Percentiles rank a stretch among this genome's conserved stretches.
Evolutionary conservation across 2,329 filamentous ascomycete species (phyloP).

Genomic region (Apiospora aurea): DNA sequence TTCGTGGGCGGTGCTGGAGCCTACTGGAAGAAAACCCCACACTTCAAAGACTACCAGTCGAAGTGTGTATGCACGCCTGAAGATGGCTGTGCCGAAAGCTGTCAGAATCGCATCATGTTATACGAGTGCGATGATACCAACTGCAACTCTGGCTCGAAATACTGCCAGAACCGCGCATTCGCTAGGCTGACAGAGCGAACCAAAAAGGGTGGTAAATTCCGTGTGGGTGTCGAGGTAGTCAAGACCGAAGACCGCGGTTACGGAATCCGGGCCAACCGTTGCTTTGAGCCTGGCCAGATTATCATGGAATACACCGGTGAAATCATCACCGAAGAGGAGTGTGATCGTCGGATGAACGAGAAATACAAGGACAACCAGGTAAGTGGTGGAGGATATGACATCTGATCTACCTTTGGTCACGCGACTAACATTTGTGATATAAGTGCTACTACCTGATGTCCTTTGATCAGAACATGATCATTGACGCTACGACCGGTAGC

Average conservation of each 20-base stretch:
- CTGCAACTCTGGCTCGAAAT: constrained; percentile 77
- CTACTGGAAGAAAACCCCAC: constrained; percentile 81
- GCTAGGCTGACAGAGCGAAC: constrained; percentile 77
- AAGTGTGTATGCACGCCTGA: constrained; percentile 81
- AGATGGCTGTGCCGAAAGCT: constrained; percentile 85
- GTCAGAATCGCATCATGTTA: constrained; percentile 95
- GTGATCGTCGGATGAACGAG: constrained; percentile 90
- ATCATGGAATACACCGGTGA: constrained; percentile 99
- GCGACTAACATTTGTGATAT: constrained; percentile 28
- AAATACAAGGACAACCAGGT: constrained; percentile 94
- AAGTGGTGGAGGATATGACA: constrained; percentile 40
- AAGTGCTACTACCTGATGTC: constrained; percentile 99
- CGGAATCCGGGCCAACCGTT: constrained; percentile 88
- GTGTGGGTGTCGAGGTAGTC: constrained; percentile 93
- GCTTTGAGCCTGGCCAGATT: constrained; percentile 88
- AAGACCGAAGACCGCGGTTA: constrained; percentile 89
- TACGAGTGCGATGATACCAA: constrained; percentile 95
- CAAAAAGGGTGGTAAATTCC: constrained; percentile 82
- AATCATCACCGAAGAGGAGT: constrained; percentile 94
- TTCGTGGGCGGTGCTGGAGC: constrained; percentile 85
- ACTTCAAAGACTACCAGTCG: constrained; percentile 76
- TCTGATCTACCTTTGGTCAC: constrained; percentile 25
- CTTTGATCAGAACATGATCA: constrained; percentile 98
- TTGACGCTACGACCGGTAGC: constrained; percentile 93
- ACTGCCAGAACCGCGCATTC: constrained; percentile 89